Percentiles rank a stretch among this genome's conserved stretches.
Evolutionary conservation across 2,329 filamentous ascomycete species (phyloP).

Genomic region (Diplodia intermedia): DNA sequence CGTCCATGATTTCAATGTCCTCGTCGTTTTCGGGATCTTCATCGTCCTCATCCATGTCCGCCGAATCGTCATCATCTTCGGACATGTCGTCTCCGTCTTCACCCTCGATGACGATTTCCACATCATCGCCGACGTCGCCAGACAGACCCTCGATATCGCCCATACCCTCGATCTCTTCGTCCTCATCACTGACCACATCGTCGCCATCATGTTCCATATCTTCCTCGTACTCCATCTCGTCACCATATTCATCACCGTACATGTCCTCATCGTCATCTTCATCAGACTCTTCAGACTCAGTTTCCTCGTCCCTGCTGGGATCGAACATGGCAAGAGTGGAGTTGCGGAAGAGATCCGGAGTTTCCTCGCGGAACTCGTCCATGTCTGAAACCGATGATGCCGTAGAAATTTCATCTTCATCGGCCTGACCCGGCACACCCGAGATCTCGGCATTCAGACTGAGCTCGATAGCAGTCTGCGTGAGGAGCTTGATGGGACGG

Average conservation of each 20-base stretch:
- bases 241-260: slow-evolving; percentile 87
- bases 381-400: slow-evolving; percentile 88
- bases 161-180: slow-evolving; percentile 81
- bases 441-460: slow-evolving; percentile 82
- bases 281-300: slow-evolving; percentile 75
- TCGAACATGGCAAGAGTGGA: slow-evolving; percentile 96
- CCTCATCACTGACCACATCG: slow-evolving; percentile 86
- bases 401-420: slow-evolving; percentile 87
- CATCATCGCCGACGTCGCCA: slow-evolving; percentile 69
- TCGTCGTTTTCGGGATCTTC: slow-evolving; percentile 64
- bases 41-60: slow-evolving; percentile 62
- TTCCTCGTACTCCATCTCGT: slow-evolving; percentile 93
- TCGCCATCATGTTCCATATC: slow-evolving; percentile 81
- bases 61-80: slow-evolving; percentile 62
- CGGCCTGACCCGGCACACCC: slow-evolving; percentile 66
- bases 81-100: slow-evolving; percentile 64
- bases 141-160: slow-evolving; percentile 71
- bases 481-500: slow-evolving; percentile 84
- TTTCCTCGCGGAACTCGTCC: slow-evolving; percentile 78
- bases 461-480: slow-evolving; percentile 82
- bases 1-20: slow-evolving; percentile 59
- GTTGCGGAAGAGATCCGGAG: slow-evolving; percentile 95
- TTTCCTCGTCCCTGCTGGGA: slow-evolving; percentile 79
- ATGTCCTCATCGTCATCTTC: slow-evolving; percentile 70
- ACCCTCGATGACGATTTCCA: slow-evolving; percentile 83